Conservation (phyloP, 345 rosid genomes). For the Mangifera indica region DNA sequence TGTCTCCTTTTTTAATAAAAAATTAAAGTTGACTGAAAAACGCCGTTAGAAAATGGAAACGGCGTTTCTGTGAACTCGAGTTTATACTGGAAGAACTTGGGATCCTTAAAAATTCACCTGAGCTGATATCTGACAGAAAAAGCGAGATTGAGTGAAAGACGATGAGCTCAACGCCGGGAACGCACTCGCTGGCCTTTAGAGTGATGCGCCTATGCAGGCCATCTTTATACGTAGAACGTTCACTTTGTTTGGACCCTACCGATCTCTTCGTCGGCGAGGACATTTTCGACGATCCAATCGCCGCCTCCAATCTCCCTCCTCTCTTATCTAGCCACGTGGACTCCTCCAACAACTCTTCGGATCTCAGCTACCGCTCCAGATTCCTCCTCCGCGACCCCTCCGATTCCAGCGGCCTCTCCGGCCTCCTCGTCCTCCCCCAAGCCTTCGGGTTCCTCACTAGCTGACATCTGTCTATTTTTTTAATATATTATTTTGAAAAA, state of each 20-base stretch:
- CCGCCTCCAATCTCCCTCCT: slow-evolving; percentile 58
- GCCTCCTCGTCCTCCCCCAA: slow-evolving; percentile 97
- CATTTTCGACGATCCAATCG: slow-evolving; percentile 74
- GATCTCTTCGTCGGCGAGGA: slow-evolving; percentile 95
- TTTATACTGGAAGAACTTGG: too few species aligned
- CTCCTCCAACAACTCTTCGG: slow-evolving; percentile 43
- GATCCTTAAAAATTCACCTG: too few species aligned
- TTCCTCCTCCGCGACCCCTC: slow-evolving; percentile 64
- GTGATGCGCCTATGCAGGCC: slow-evolving; percentile 97
- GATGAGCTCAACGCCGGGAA: slow-evolving; percentile 63
- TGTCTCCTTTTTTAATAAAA: too few species aligned
- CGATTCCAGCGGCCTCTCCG: slow-evolving; percentile 87
- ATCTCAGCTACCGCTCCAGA: slow-evolving; percentile 69
- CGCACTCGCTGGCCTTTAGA: slow-evolving; percentile 96
- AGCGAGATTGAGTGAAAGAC: neutral
- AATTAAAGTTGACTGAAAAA: too few species aligned
- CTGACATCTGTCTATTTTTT: neutral
- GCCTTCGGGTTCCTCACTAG: slow-evolving; percentile 62
- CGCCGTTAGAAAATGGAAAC: too few species aligned
- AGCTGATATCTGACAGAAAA: neutral
- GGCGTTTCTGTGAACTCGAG: too few species aligned
- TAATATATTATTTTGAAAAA: neutral
- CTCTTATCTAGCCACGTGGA: slow-evolving; percentile 36
- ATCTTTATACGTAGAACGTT: slow-evolving; percentile 77
- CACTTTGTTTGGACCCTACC: slow-evolving; percentile 74